phyloP scores from a whole-genome alignment of 2,329 filamentous ascomycete genomes.

The Alternaria gansuensis region DNA sequence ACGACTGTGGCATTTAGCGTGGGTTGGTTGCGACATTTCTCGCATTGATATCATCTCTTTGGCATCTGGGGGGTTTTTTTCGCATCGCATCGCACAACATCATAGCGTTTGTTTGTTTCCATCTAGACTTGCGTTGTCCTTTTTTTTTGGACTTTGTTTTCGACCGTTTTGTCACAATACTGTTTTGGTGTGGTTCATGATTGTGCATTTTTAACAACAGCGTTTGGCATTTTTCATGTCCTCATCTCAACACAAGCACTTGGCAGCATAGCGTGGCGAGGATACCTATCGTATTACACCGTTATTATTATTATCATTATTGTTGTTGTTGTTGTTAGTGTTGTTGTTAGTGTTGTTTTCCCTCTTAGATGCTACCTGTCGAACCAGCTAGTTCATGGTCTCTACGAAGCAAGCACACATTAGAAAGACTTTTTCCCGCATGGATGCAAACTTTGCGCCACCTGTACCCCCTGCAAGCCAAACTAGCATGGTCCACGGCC shows the following conservation, averaged over 20 bases:
- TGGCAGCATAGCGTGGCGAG: conserved; percentile 37
- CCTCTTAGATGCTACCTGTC: conserved; percentile 9
- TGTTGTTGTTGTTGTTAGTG: conserved; percentile 20
- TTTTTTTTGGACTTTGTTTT: conserved; percentile 18
- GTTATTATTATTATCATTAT: conserved; percentile 26
- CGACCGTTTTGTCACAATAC: conserved; percentile 32
- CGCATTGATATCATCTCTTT: conserved; percentile 32
- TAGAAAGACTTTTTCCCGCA: conserved; percentile 25
- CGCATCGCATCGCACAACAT: conserved; percentile 30
- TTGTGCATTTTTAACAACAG: conserved; percentile 36
- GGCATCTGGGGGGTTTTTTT: conserved; percentile 29
- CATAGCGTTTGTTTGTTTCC: conserved; percentile 38
- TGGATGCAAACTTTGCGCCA: conserved; percentile 31
- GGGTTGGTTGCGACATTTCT: conserved; percentile 38
- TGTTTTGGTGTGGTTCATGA: conserved; percentile 30
- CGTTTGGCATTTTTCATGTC: conserved; percentile 23
- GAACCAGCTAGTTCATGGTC: conserved; percentile 4
- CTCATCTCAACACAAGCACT: conserved; percentile 19
- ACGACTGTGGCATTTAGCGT: conserved; percentile 54
- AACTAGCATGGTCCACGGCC: conserved; percentile 21
- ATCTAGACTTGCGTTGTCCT: conserved; percentile 32
- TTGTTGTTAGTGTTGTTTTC: conserved; percentile 7
- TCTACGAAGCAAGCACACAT: conserved; percentile 20
- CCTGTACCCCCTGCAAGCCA: conserved; percentile 22
- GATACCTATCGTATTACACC: conserved; percentile 22